Conservation (phyloP, 768 basidiomycete species). For the Omphalotus guepiniiformis region DNA sequence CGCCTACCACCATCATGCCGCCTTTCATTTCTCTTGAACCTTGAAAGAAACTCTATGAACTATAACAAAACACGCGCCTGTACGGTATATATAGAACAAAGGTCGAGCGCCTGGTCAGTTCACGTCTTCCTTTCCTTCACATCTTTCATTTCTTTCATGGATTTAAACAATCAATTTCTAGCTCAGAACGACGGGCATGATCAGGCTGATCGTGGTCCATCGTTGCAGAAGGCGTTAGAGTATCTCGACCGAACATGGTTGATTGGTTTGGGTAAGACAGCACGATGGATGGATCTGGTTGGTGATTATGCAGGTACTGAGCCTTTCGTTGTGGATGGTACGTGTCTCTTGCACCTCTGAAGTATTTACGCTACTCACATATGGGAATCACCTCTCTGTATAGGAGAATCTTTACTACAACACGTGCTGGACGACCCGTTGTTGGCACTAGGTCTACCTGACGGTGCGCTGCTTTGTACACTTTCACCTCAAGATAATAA, state of each 20-base stretch:
- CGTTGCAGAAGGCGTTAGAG: constrained; percentile 21
- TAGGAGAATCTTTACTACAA: constrained; percentile 62
- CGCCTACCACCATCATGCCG: too few species aligned
- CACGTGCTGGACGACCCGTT: constrained; percentile 55
- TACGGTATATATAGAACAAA: too few species aligned
- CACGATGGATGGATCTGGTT: constrained; percentile 64
- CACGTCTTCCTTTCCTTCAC: too few species aligned
- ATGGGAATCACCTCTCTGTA: neutral
- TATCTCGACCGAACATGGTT: constrained; percentile 38
- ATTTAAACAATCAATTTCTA: too few species aligned
- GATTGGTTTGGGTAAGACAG: constrained; percentile 26
- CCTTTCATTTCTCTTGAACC: too few species aligned
- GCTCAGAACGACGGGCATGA: too few species aligned
- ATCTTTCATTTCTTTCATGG: too few species aligned
- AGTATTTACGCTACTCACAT: neutral
- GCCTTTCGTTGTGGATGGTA: constrained; percentile 63
- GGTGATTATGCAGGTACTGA: constrained; percentile 70
- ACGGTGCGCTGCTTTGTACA: constrained; percentile 29
- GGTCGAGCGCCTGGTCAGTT: too few species aligned
- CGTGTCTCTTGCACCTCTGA: constrained; percentile 2
- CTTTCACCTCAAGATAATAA: neutral
- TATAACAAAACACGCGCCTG: too few species aligned
- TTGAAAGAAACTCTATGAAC: too few species aligned
- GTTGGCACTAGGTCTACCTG: constrained; percentile 48
- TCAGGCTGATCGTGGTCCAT: too few species aligned